These are phyloP conservation scores for Neurospora sp. DNA, from an alignment of 495 filamentous ascomycete genomes.

Conservation along the genomic window DNA sequence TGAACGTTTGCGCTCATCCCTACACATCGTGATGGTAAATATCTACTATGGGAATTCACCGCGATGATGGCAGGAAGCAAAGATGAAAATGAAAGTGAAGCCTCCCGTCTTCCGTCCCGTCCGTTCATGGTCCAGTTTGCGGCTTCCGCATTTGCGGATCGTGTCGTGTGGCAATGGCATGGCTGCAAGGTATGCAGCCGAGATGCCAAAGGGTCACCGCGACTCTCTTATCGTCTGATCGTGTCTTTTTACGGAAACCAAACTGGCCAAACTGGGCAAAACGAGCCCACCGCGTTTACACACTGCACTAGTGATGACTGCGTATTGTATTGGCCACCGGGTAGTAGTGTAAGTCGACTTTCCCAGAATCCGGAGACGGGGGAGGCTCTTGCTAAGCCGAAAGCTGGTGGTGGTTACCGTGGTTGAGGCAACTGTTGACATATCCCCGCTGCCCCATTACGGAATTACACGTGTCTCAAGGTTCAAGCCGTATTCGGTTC, in stretches of 20 bases:
- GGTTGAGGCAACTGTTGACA: neutral
- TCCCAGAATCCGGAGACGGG: neutral
- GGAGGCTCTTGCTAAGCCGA: neutral
- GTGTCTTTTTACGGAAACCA: neutral
- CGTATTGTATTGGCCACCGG: neutral
- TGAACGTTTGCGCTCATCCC: neutral
- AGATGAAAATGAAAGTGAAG: neutral
- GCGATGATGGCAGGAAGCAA: neutral
- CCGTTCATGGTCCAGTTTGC: neutral
- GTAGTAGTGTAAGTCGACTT: neutral
- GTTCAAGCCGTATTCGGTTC: neutral
- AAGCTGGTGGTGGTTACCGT: neutral
- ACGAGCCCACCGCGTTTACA: neutral
- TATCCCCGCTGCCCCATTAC: neutral
- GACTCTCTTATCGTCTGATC: neutral
- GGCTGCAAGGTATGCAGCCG: neutral
- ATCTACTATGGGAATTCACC: neutral
- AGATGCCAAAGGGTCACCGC: neutral
- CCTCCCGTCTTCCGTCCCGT: neutral
- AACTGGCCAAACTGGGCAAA: neutral
- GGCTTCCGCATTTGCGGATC: neutral
- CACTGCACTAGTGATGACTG: neutral
- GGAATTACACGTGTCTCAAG: neutral
- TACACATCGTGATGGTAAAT: no score
- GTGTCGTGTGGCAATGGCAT: neutral